Percentiles rank a stretch among this genome's conserved stretches.
These are phyloP conservation scores for Elaeis oleifera DNA, from an alignment of 202 grass and related monocot species.

Conservation along the genomic window DNA sequence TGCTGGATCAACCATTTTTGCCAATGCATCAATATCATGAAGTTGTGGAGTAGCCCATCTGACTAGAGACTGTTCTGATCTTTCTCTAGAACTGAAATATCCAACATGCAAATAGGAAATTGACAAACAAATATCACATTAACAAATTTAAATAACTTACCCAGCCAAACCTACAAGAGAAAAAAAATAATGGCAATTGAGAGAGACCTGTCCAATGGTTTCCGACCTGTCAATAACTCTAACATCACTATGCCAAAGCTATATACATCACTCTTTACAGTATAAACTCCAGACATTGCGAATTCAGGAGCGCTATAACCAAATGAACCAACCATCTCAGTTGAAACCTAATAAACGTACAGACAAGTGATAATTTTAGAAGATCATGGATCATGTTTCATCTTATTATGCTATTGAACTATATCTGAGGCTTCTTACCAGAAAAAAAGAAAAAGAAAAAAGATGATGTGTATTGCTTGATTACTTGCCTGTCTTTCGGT, in stretches of 20 bases:
- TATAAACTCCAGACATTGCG: conserved; percentile 95
- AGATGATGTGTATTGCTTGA: no score
- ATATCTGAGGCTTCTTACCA: no score
- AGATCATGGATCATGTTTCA: no score
- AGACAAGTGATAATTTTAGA: neutral
- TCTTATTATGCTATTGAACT: no score
- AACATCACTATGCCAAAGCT: conserved; percentile 99
- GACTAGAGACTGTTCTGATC: conserved; percentile 90
- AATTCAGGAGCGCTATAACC: conserved; percentile 98
- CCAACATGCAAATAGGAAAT: conserved; percentile 6
- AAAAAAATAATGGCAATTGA: neutral
- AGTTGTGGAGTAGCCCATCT: conserved; percentile 97
- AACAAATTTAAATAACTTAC: conserved; percentile 14
- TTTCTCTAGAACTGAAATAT: conserved; percentile 73
- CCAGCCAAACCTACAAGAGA: no score
- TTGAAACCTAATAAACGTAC: conserved; percentile 45
- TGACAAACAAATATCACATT: conserved; percentile 9
- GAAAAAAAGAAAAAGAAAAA: no score
- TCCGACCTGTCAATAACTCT: conserved; percentile 90
- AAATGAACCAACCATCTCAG: conserved; percentile 87
- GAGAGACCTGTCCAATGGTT: conserved; percentile 78
- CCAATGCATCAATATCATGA: conserved; percentile 91
- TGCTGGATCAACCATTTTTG: conserved; percentile 95
- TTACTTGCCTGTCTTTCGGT: conserved; percentile 79
- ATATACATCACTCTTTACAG: conserved; percentile 94